These are phyloP conservation scores for Pneumocystis murina DNA, from an alignment of 1,139 yeast genomes.

Conservation along the genomic window DNA sequence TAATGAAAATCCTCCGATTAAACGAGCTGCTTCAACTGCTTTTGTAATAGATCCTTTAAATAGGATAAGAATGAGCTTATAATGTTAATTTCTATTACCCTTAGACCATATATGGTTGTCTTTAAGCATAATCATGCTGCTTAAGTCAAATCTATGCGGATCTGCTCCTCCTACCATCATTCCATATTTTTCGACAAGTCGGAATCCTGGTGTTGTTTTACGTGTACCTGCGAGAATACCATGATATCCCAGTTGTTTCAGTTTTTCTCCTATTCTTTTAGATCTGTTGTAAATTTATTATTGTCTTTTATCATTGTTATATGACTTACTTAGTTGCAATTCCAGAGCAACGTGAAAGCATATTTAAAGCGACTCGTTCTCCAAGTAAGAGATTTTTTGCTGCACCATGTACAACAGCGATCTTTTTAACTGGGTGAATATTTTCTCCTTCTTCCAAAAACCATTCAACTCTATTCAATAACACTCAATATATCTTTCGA, in stretches of 20 bases:
- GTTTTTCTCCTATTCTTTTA: conserved; percentile 40
- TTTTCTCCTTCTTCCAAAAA: conserved; percentile 49
- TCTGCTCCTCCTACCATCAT: conserved; percentile 95
- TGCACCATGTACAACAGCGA: conserved; percentile 67
- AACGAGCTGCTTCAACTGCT: conserved; percentile 64
- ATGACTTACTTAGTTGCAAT: conserved; percentile 50
- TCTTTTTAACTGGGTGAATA: conserved; percentile 38
- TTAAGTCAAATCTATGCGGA: conserved; percentile 78
- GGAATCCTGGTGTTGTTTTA: conserved; percentile 91
- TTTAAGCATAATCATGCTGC: conserved; percentile 91
- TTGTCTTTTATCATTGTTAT: not conserved
- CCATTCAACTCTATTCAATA: conserved; percentile 45
- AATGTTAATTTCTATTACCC: conserved; percentile 27
- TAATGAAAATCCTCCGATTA: conserved; percentile 74
- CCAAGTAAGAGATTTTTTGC: conserved; percentile 66
- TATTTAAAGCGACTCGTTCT: conserved; percentile 73
- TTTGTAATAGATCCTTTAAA: conserved; percentile 44
- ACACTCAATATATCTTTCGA: not conserved
- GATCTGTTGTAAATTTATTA: conserved; percentile 25
- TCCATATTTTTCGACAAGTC: conserved; percentile 76
- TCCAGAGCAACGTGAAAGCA: conserved; percentile 73
- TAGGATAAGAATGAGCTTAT: not conserved
- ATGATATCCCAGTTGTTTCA: conserved; percentile 54
- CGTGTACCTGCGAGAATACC: conserved; percentile 95
- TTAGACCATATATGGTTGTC: conserved; percentile 89